Conservation (phyloP, 208 protist species). For the Leishmania martiniquensis region DNA sequence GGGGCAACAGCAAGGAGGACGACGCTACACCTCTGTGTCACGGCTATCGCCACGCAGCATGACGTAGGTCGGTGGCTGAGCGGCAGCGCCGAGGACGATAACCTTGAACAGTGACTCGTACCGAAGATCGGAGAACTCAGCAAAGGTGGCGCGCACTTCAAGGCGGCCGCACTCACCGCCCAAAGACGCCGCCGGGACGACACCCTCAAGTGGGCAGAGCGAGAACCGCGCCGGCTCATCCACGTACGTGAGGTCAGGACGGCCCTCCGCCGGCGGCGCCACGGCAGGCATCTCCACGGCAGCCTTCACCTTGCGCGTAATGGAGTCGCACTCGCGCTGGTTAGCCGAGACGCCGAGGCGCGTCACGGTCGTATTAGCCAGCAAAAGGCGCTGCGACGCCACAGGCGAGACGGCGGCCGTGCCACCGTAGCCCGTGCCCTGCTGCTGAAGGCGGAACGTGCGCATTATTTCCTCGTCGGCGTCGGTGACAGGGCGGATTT, state of each 20-base stretch:
- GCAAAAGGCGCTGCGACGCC: neutral
- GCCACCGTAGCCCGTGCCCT: neutral
- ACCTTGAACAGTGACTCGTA: slow-evolving; percentile 75
- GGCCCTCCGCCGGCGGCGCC: slow-evolving; percentile 29
- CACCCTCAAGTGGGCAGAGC: slow-evolving; percentile 44
- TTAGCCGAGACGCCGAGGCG: slow-evolving; percentile 17
- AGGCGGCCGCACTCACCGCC: slow-evolving; percentile 65
- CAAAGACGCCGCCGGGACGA: slow-evolving; percentile 66
- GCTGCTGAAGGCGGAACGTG: slow-evolving; percentile 26
- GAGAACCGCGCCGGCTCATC: slow-evolving; percentile 49
- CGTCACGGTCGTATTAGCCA: slow-evolving; percentile 23
- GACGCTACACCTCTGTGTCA: slow-evolving; percentile 72
- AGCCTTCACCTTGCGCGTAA: slow-evolving; percentile 47
- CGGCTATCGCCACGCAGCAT: slow-evolving; percentile 77
- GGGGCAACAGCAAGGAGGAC: too few species aligned
- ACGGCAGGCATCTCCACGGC: slow-evolving; percentile 47
- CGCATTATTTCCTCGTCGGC: slow-evolving; percentile 7
- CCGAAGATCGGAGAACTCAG: slow-evolving; percentile 66
- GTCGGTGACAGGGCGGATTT: slow-evolving; percentile 32
- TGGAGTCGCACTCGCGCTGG: slow-evolving; percentile 9
- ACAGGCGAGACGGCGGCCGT: slow-evolving; percentile 2
- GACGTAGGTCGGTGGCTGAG: slow-evolving; percentile 41
- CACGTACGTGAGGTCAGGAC: slow-evolving; percentile 29
- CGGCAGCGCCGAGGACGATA: slow-evolving; percentile 42
- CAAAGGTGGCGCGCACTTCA: slow-evolving; percentile 55